Base-by-base conservation (phyloP, 768 basidiomycete genomes). In the Hygrophoropsis aurantiaca region DNA sequence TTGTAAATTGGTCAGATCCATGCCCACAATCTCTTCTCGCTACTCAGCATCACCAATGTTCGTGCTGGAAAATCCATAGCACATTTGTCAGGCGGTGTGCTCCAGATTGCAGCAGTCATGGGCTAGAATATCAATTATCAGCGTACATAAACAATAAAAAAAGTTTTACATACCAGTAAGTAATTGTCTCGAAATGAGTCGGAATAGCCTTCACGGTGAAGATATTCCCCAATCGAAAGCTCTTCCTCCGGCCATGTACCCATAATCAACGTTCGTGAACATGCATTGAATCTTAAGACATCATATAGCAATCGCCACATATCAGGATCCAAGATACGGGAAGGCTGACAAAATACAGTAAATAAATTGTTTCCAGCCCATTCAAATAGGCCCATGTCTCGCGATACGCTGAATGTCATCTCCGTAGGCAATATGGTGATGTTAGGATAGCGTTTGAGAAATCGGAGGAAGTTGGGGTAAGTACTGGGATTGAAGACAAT, bases 21-120 rank as follows among this genome's bases (percentile, higher is more conserved):
- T n/a, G 23, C 11, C 11, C 8, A 20, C n/a, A n/a, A n/a, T n/a
- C n/a, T 18, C 26, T 23, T 44, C 23, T 15, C 46, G 47, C 38
- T 33, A 33, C 18, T 32, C 26, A 15, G 11, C 47, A 67, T 4
- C 47, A 81, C 81, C 62, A 89, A 64, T 0, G 87, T 87, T 33
- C 68, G 71, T 0, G 82, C 85, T 7, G 87, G 87, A 57, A 90
- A 87, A 52, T 86, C 83, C 41, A 82, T 64, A 3, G 79, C 74
- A 52, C 84, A 87, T 56, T 78, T 77, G 51, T 82, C 81, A 8
- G 87, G 82, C 1, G 85, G 82, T 0, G 85, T 88, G 37, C 81
- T 87, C 87, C 87, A 90, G 33, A 90, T 82, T 2, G 85, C 83
- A 1, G 85, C 86, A 7, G 84, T 87, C 85, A 90, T 85, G 0